These are phyloP conservation scores for Camelina sativa DNA, from an alignment of 345 rosid species.

Conservation along the genomic window DNA sequence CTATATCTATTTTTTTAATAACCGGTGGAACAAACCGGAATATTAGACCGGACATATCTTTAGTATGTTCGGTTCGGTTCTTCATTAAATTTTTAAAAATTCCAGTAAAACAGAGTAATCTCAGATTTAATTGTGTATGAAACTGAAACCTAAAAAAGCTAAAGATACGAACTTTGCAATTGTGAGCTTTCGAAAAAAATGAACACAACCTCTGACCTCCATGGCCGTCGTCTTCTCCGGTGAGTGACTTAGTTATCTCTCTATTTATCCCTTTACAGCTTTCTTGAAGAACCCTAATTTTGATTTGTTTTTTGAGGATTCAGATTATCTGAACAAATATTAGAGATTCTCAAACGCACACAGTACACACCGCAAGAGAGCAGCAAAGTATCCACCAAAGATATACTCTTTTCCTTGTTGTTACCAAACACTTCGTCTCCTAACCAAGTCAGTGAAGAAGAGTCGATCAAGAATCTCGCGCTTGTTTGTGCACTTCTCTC, in stretches of 20 bases:
- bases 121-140: background rate
- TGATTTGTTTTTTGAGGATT: slow-evolving; percentile 23
- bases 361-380: slow-evolving; percentile 55
- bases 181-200: slow-evolving; percentile 32
- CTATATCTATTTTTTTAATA: background rate
- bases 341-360: slow-evolving; percentile 50
- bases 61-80: background rate
- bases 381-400: slow-evolving; percentile 53
- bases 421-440: slow-evolving; percentile 45
- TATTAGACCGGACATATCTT: background rate
- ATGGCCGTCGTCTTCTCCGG: slow-evolving; percentile 54
- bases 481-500: slow-evolving; percentile 75
- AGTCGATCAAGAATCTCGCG: slow-evolving; percentile 52
- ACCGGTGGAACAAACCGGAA: background rate
- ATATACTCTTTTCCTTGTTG: slow-evolving; percentile 60
- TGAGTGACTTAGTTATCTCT: slow-evolving; percentile 41
- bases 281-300: slow-evolving; percentile 26
- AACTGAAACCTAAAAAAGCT: background rate
- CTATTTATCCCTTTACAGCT: background rate
- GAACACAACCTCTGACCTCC: slow-evolving; percentile 47
- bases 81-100: background rate
- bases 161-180: slow-evolving; percentile 15
- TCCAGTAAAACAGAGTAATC: background rate
- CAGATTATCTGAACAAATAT: slow-evolving; percentile 56
- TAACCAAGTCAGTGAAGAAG: slow-evolving; percentile 29